A percentile compares a stretch with the other conserved stretches of the same genome.
These are phyloP conservation scores for Xerocomus spinulosus DNA, from an alignment of 768 basidiomycete genomes.

Conservation along the genomic window DNA sequence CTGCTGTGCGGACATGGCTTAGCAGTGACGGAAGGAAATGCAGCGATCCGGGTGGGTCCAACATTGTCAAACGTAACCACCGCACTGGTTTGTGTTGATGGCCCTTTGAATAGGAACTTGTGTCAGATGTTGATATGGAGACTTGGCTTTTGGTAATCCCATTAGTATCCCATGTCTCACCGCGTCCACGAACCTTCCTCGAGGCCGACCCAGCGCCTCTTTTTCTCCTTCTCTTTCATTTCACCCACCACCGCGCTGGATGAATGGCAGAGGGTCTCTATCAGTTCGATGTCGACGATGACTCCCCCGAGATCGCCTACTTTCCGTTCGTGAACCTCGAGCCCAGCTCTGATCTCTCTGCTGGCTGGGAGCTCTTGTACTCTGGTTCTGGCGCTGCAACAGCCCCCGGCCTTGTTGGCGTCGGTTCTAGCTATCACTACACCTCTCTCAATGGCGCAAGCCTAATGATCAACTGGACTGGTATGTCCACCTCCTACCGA, in stretches of 20 bases:
- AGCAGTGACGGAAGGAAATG: slow-evolving; percentile 50
- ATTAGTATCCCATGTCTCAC: not conserved
- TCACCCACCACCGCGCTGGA: slow-evolving; percentile 21
- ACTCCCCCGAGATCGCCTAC: slow-evolving; percentile 61
- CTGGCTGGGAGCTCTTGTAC: slow-evolving; percentile 71
- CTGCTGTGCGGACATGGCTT: slow-evolving; percentile 39
- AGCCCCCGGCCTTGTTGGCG: slow-evolving; percentile 40
- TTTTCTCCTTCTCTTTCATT: slow-evolving; percentile 4
- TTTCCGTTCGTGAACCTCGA: slow-evolving; percentile 56
- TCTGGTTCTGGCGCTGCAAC: slow-evolving; percentile 44
- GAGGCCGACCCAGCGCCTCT: slow-evolving; percentile 25
- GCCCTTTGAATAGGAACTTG: slow-evolving; percentile 8
- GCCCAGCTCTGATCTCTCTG: slow-evolving; percentile 41
- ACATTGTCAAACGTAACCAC: slow-evolving; percentile 5
- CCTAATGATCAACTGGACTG: slow-evolving; percentile 55
- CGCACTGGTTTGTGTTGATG: slow-evolving; percentile 25
- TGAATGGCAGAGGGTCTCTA: slow-evolving; percentile 27
- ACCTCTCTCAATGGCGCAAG: slow-evolving; percentile 58
- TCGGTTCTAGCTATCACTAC: slow-evolving; percentile 56
- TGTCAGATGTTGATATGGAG: slow-evolving; percentile 21
- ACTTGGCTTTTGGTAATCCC: not conserved
- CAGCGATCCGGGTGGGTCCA: slow-evolving; percentile 39
- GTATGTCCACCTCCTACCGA: slow-evolving; percentile 36
- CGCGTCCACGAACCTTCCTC: slow-evolving; percentile 24
- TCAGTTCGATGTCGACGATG: slow-evolving; percentile 56